phyloP scores from a whole-genome alignment of 345 rosid species.

The Aurinia saxatilis region DNA sequence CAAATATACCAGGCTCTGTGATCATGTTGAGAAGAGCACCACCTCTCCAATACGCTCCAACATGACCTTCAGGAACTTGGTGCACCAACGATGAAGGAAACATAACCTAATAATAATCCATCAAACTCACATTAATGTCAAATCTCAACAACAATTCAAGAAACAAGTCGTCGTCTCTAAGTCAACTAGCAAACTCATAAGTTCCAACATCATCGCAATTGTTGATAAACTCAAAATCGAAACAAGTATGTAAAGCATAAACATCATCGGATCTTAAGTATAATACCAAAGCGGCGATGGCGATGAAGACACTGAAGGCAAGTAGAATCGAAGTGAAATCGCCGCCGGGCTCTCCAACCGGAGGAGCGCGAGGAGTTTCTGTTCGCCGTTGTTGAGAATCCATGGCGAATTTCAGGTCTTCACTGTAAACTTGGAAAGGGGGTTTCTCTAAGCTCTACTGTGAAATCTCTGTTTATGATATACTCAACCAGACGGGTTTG shows the following conservation, averaged over 20 bases:
- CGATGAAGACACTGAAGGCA: slow-evolving; percentile 34
- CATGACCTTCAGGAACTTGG: slow-evolving; percentile 95
- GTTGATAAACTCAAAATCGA: not conserved
- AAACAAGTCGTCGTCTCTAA: too few relatives aligned
- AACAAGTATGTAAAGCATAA: not conserved
- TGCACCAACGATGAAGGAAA: slow-evolving; percentile 57
- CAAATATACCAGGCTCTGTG: slow-evolving; percentile 54
- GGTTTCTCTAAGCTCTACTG: too few relatives aligned
- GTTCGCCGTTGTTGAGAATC: slow-evolving; percentile 39
- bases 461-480: too few relatives aligned
- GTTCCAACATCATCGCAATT: not conserved
- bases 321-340: slow-evolving; percentile 26
- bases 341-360: slow-evolving; percentile 24
- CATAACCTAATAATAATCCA: slow-evolving; percentile 43
- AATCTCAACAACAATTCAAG: too few relatives aligned
- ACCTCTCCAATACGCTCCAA: slow-evolving; percentile 94
- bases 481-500: too few relatives aligned
- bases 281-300: slow-evolving; percentile 38
- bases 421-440: slow-evolving; percentile 13
- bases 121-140: too few relatives aligned
- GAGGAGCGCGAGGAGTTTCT: slow-evolving; percentile 20
- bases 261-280: not conserved
- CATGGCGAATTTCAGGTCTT: slow-evolving; percentile 31
- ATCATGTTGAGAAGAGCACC: slow-evolving; percentile 70
- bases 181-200: too few relatives aligned